Conservation (phyloP, 768 basidiomycete genomes). For the Hysterangium stoloniferum region DNA sequence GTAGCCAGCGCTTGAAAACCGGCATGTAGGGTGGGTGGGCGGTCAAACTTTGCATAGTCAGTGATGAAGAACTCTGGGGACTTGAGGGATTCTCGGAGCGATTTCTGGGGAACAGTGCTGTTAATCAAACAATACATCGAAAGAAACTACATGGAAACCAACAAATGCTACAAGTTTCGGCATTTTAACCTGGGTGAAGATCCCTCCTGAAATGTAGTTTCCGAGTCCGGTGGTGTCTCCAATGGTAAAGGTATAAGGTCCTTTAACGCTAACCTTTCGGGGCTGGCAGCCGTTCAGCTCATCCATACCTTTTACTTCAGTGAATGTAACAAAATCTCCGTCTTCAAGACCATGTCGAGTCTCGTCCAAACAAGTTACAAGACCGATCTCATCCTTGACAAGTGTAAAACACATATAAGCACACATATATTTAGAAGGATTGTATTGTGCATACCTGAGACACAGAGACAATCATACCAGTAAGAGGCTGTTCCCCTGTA, state of each 20-base stretch:
- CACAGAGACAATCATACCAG: conserved; percentile 95
- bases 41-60: conserved; percentile 96
- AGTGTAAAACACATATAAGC: not conserved
- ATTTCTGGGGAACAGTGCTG: conserved; percentile 64
- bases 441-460: conserved; percentile 49
- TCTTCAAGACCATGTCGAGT: conserved; percentile 98
- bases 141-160: conserved; percentile 25
- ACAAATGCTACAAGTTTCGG: conserved; percentile 94
- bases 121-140: not conserved
- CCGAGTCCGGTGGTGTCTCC: conserved; percentile 80
- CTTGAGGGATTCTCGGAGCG: conserved; percentile 75
- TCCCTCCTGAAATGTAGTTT: conserved; percentile 79
- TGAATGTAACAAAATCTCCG: conserved; percentile 95
- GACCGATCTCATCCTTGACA: conserved; percentile 72
- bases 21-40: conserved; percentile 81
- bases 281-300: conserved; percentile 89
- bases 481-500: conserved; percentile 92
- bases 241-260: conserved; percentile 95
- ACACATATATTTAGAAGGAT: not conserved
- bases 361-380: conserved; percentile 96
- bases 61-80: conserved; percentile 86
- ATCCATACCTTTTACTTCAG: conserved; percentile 91
- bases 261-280: conserved; percentile 86
- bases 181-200: conserved; percentile 99
- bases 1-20: conserved; percentile 91